Base-by-base conservation (phyloP, 2,329 filamentous ascomycete species). In the Penicillium griseofulvum region DNA sequence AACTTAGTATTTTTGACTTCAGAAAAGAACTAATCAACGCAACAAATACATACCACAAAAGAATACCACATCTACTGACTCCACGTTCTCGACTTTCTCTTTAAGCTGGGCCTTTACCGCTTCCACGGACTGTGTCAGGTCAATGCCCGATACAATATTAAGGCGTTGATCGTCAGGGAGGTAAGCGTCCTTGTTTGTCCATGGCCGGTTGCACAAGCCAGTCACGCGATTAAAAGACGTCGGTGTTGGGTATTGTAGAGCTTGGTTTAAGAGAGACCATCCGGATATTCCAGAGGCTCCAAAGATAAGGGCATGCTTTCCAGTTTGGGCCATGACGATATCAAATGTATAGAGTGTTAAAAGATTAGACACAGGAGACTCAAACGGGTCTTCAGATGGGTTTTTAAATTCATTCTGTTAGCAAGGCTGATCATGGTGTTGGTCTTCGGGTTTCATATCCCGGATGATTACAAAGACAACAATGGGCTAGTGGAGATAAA, bases 131-230 rank as follows among this genome's bases (percentile, higher is more conserved):
- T 28, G 46, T 7, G 59, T 63, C 1, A 76, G 64, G 53, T 76
- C 72, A 7, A 77, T 65, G 6, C 74, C 74, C 11, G 69, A 71
- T 12, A 74, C 65, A 19, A 77, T 65, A 26, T 73, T 65, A 4
- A 76, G 54, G 28, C 73, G 55, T 58, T 66, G 8, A 51, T 65
- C 61, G 31, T 71, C 63, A 8, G 73, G 69, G 63, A 73, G 72
- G 14, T 62, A 54, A 0, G 66, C 59, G 6, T 68, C 63, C 26
- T 68, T 50, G 0, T 61, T 49, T 2, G 1, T 8, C 8, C n/a
- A 24, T 17, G 46, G 46, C 5, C 34, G 16, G 4, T 38, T 49
- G 24, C 10, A 29, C 2, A 49, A 5, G 1, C 46, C 46, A 9
- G 46, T 49, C 8, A 48, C 33, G 22, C 45, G 19, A 9, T 9